Evolutionary conservation across 139 green algal genomes (phyloP), one percentile per base, ranked within the genome.

Genomic region (Choricystis sp.): DNA sequence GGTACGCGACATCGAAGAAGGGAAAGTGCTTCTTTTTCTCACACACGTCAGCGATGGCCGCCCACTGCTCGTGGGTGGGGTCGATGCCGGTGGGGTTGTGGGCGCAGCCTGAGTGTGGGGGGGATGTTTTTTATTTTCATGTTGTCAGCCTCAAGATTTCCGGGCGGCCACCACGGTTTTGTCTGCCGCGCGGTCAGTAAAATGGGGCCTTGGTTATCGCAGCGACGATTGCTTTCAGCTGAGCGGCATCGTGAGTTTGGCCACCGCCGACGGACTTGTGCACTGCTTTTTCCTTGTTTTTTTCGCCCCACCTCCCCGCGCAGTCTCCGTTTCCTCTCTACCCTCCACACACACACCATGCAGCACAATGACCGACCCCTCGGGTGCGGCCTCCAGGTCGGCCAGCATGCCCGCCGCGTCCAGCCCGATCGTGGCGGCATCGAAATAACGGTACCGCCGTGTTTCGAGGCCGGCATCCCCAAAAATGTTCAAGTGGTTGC

Each of bases 31-130:
- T 69, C 72, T 93, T 94, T 57, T 75, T 62, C 71, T 72, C 74
- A 72, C 77, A 83, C 30, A 95, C 71, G 57, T 95, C 84, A 23
- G 85, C 86, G 30, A 99, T 95, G 70, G 84, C 58, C 23, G 62
- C 31, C 94, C 94, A 99, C 84, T 99, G 89, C 69, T 96, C 88
- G 19, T 65, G 55, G 19, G 87, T 96, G 56, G 93, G 93, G 78
- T 99, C 93, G 24, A 98, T 83, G 56, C 93, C 93, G 1, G 92
- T 98, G 29, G 92, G 92, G 81, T 98, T 98, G 79, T 98, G 92
- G 9, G 92, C 92, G 68, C 92, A 98, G 24, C 86, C 85, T 90
- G 75, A 26, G 60, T 26, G 30, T n/a, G 61, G 5, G 40, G 21
- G 9, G 40, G 40, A 16, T 52, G 40, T 52, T 52, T 52, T 16